phyloP scores from a whole-genome alignment of 345 rosid genomes.

The Pistacia atlantica region DNA sequence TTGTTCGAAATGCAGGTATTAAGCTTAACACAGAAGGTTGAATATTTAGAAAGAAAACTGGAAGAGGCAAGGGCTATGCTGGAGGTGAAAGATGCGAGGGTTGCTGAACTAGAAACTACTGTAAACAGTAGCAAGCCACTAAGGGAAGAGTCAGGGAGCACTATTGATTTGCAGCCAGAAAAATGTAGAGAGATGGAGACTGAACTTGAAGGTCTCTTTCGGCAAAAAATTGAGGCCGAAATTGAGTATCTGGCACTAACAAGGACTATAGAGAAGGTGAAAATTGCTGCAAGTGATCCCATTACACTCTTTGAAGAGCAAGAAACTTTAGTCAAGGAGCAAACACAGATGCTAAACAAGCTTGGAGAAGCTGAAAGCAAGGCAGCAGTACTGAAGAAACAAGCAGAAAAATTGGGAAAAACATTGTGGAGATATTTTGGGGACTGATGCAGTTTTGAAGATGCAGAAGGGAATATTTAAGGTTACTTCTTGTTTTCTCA shows the following conservation, averaged over 20 bases:
- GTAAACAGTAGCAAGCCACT: constrained; percentile 26
- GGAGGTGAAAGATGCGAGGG: constrained; percentile 46
- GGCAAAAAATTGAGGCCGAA: constrained; percentile 81
- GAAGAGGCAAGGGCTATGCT: constrained; percentile 49
- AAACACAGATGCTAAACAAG: constrained; percentile 40
- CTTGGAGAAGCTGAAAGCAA: constrained; percentile 51
- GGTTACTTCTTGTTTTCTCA: constrained; percentile 47
- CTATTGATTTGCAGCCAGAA: constrained; percentile 35
- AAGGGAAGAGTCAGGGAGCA: constrained; percentile 41
- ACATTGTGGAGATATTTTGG: constrained; percentile 41
- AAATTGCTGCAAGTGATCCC: constrained; percentile 32
- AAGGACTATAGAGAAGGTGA: constrained; percentile 45
- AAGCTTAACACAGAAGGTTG: constrained; percentile 49
- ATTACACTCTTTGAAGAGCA: constrained; percentile 42
- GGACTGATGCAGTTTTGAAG: constrained; percentile 48
- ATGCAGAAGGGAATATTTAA: constrained; percentile 51
- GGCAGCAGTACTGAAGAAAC: constrained; percentile 49
- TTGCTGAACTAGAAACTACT: constrained; percentile 57
- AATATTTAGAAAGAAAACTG: constrained; percentile 47
- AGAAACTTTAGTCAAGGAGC: constrained; percentile 43
- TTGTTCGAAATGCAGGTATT: constrained; percentile 45
- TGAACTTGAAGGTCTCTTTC: constrained; percentile 60
- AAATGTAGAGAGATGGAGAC: constrained; percentile 44
- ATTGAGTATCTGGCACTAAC: constrained; percentile 57
- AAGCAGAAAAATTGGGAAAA: constrained; percentile 55